These are phyloP conservation scores for Fusarium buharicum DNA, from an alignment of 2,329 filamentous ascomycete species.

Conservation along the genomic window DNA sequence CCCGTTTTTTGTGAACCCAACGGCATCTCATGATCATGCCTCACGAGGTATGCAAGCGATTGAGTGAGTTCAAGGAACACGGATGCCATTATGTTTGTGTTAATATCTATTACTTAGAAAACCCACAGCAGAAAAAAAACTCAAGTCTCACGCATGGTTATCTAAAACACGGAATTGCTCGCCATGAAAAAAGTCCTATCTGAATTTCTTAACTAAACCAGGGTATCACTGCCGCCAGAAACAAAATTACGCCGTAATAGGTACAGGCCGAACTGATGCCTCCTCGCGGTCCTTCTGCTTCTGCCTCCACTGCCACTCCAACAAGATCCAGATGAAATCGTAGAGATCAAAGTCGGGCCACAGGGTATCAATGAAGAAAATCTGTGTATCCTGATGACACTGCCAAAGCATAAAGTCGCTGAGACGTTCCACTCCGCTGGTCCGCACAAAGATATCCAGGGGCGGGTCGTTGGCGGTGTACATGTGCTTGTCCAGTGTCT, in stretches of 20 bases:
- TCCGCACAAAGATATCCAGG: slow-evolving; percentile 89
- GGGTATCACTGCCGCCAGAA: slow-evolving; percentile 40
- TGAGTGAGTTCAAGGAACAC: neutral
- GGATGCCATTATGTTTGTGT: slow-evolving; percentile 8
- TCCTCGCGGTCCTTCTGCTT: slow-evolving; percentile 67
- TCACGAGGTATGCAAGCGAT: neutral
- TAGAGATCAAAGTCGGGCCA: slow-evolving; percentile 98
- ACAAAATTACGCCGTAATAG: slow-evolving; percentile 40
- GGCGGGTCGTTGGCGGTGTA: slow-evolving; percentile 89
- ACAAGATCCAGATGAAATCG: slow-evolving; percentile 89
- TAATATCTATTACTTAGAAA: slow-evolving; percentile 9
- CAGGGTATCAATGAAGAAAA: slow-evolving; percentile 89
- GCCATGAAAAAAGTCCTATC: slow-evolving; percentile 4
- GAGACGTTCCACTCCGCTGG: slow-evolving; percentile 89
- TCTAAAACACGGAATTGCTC: slow-evolving; percentile 14
- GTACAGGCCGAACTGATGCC: slow-evolving; percentile 50
- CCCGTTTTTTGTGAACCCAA: neutral
- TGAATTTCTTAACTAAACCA: slow-evolving; percentile 27
- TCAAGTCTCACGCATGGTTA: slow-evolving; percentile 9
- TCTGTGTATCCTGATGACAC: slow-evolving; percentile 89
- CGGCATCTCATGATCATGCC: neutral
- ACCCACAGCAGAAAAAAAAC: slow-evolving; percentile 1
- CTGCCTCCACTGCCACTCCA: slow-evolving; percentile 84
- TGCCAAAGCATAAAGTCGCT: slow-evolving; percentile 99
- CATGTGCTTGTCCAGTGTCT: slow-evolving; percentile 85